phyloP scores from a whole-genome alignment of 176 grass and related monocot genomes.

The Juncus inflexus region DNA sequence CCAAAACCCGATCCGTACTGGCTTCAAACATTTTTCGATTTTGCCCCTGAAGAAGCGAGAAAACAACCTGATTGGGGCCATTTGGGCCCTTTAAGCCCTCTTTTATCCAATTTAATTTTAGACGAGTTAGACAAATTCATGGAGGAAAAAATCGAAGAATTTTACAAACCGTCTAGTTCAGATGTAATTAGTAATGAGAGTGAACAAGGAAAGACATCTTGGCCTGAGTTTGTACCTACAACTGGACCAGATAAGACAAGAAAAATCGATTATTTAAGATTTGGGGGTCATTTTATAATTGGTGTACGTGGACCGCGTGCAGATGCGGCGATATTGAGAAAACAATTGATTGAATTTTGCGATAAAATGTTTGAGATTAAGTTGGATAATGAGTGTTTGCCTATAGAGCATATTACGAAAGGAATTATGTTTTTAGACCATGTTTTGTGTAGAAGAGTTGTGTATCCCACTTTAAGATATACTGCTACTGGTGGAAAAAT shows the following conservation, averaged over 20 bases:
- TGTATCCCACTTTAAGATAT: conserved; percentile 89
- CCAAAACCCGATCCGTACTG: conserved; percentile 94
- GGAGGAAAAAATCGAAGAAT: conserved; percentile 77
- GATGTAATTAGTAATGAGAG: conserved; percentile 61
- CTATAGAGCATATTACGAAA: conserved; percentile 96
- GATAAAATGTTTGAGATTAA: conserved; percentile 74
- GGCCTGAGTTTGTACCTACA: conserved; percentile 95
- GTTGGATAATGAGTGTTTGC: conserved; percentile 84
- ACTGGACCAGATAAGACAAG: conserved; percentile 88
- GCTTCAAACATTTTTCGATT: conserved; percentile 88
- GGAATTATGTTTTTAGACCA: conserved; percentile 98
- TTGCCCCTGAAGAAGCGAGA: conserved; percentile 76
- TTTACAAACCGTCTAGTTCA: conserved; percentile 74
- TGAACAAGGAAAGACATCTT: conserved; percentile 85
- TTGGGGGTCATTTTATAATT: conserved; percentile 81
- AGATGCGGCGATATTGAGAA: conserved; percentile 70
- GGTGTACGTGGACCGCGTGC: conserved; percentile 80
- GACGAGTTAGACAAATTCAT: conserved; percentile 95
- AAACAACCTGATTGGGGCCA: conserved; percentile 83
- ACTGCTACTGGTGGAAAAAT: conserved; percentile 92
- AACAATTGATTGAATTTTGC: conserved; percentile 86
- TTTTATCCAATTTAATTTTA: conserved; percentile 76
- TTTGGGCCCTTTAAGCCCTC: conserved; percentile 66
- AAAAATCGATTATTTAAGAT: conserved; percentile 89
- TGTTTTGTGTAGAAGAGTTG: conserved; percentile 83